Conservation (phyloP, 2,329 filamentous ascomycete species). For the Penicillium sp. region DNA sequence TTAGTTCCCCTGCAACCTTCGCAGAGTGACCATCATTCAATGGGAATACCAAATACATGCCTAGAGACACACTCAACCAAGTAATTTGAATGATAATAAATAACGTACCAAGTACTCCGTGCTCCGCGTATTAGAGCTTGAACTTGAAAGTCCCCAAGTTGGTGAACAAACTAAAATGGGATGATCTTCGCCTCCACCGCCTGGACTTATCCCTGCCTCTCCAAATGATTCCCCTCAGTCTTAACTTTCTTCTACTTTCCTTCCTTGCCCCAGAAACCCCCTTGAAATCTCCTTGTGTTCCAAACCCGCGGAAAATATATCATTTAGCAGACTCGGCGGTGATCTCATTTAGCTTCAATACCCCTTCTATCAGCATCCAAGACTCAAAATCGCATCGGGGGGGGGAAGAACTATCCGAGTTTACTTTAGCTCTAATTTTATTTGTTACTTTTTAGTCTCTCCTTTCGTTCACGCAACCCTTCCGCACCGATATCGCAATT, state of each 20-base stretch:
- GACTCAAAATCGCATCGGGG: constrained; percentile 20
- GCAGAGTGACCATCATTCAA: too few species aligned
- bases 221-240: constrained; percentile 9
- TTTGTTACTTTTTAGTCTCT: background rate
- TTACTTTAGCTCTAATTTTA: background rate
- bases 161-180: background rate
- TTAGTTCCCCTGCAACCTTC: background rate
- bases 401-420: constrained; percentile 13
- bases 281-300: background rate
- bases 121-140: background rate
- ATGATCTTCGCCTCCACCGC: constrained; percentile 26
- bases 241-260: constrained; percentile 2
- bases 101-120: too few species aligned
- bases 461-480: background rate
- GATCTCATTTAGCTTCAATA: background rate
- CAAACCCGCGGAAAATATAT: background rate
- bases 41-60: too few species aligned
- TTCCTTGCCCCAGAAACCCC: background rate
- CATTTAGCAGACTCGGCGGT: background rate
- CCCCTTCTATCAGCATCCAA: background rate
- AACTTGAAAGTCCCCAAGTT: background rate
- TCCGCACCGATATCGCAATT: background rate
- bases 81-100: too few species aligned
- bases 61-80: too few species aligned
- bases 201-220: constrained; percentile 25